A percentile compares a stretch with the other conserved stretches of the same genome.
Conservation (phyloP, 1,284 basidiomycete species). For the Chalciporus sp. region DNA sequence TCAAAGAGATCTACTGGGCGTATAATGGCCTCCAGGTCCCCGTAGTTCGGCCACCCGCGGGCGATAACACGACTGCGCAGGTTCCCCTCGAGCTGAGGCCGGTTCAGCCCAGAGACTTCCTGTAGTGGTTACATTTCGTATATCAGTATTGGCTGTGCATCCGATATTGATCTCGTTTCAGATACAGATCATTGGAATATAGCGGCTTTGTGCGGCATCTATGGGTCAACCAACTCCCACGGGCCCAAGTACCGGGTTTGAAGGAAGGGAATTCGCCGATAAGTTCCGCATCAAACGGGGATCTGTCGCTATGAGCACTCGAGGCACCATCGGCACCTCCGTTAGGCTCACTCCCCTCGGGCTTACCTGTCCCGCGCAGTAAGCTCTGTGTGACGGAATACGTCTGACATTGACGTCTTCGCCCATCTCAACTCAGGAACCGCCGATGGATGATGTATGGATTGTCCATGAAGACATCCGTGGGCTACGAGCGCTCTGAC, state of each 20-base stretch:
- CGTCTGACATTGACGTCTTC: not conserved
- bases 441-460: too few species aligned
- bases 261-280: too few species aligned
- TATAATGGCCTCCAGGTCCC: constrained; percentile 41
- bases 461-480: too few species aligned
- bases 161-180: not conserved
- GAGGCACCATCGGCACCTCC: too few species aligned
- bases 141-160: not conserved
- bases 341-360: not conserved
- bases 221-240: not conserved
- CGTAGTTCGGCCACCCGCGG: constrained; percentile 38
- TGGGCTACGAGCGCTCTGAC: too few species aligned
- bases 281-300: not conserved
- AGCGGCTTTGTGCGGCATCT: not conserved
- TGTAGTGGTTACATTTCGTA: constrained; percentile 6
- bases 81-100: constrained; percentile 37
- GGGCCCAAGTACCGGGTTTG: too few species aligned
- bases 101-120: constrained; percentile 34
- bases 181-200: not conserved
- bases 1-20: constrained; percentile 42
- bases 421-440: not conserved
- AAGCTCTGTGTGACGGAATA: not conserved
- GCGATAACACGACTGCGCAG: constrained; percentile 35
- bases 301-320: too few species aligned
- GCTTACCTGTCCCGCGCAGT: not conserved